phyloP scores from a whole-genome alignment of 805 yeast genomes.

The Spathaspora passalidarum region DNA sequence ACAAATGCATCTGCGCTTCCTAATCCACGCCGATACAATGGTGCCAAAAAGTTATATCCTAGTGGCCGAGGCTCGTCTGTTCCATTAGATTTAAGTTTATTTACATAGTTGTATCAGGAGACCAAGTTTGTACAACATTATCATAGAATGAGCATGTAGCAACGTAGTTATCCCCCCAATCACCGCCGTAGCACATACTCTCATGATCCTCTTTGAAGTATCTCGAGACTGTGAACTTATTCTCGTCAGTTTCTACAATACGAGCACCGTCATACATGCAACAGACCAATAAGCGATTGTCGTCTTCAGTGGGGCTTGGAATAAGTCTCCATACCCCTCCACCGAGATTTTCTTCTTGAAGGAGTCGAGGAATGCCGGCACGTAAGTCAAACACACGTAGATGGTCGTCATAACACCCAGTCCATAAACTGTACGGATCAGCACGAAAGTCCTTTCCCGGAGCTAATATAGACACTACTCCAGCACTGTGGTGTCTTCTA shows the following conservation, averaged over 20 bases:
- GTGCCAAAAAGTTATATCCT: slow-evolving; percentile 72
- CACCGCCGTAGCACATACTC: slow-evolving; percentile 96
- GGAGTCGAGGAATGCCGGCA: slow-evolving; percentile 45
- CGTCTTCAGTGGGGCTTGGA: slow-evolving; percentile 49
- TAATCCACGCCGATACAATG: slow-evolving; percentile 73
- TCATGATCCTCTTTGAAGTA: slow-evolving; percentile 69
- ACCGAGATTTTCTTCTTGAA: slow-evolving; percentile 52
- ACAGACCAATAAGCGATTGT: slow-evolving; percentile 63
- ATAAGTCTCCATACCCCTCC: slow-evolving; percentile 96
- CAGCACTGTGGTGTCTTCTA: slow-evolving; percentile 66
- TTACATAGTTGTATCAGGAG: slow-evolving; percentile 9
- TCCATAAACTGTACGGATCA: slow-evolving; percentile 56
- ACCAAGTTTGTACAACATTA: slow-evolving; percentile 76
- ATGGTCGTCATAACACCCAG: slow-evolving; percentile 91
- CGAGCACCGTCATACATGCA: slow-evolving; percentile 97
- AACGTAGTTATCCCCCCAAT: slow-evolving; percentile 61
- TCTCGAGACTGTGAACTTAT: slow-evolving; percentile 26
- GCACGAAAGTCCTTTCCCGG: slow-evolving; percentile 22
- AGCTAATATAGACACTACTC: slow-evolving; percentile 77
- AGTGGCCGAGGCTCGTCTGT: slow-evolving; percentile 94
- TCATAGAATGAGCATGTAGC: slow-evolving; percentile 94
- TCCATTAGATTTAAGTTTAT: slow-evolving; percentile 61
- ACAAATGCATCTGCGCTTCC: slow-evolving; percentile 69
- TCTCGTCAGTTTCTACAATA: slow-evolving; percentile 36
- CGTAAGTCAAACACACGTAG: slow-evolving; percentile 70